These are phyloP conservation scores for Penicillium coffeae DNA, from an alignment of 495 filamentous ascomycete genomes.

Conservation along the genomic window DNA sequence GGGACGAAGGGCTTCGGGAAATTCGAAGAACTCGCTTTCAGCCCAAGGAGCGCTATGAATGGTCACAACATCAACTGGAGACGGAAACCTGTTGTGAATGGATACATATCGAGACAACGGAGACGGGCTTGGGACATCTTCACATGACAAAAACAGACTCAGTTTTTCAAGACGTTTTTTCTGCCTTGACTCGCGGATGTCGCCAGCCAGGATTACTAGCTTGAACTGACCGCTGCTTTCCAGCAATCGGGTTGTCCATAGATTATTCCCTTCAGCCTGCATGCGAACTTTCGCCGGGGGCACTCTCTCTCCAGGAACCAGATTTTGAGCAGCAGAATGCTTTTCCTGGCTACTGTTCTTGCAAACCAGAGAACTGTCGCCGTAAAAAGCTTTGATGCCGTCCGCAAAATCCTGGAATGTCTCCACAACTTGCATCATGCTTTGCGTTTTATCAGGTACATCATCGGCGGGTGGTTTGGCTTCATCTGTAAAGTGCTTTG, in stretches of 20 bases:
- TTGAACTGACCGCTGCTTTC: slow-evolving; percentile 54
- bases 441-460: slow-evolving; percentile 10
- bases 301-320: slow-evolving; percentile 49
- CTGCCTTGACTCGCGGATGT: slow-evolving; percentile 44
- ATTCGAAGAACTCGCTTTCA: slow-evolving; percentile 52
- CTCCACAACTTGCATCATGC: slow-evolving; percentile 27
- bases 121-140: background rate
- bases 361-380: slow-evolving; percentile 25
- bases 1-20: slow-evolving; percentile 54
- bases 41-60: slow-evolving; percentile 51
- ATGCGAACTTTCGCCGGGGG: slow-evolving; percentile 50
- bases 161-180: slow-evolving; percentile 42
- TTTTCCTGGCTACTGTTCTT: slow-evolving; percentile 17
- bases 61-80: slow-evolving; percentile 52
- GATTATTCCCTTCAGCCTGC: slow-evolving; percentile 49
- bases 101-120: slow-evolving; percentile 38
- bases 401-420: slow-evolving; percentile 32
- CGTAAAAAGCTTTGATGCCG: slow-evolving; percentile 35
- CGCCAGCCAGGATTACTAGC: slow-evolving; percentile 60
- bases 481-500: slow-evolving; percentile 17
- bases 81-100: slow-evolving; percentile 27
- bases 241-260: slow-evolving; percentile 43
- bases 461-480: background rate
- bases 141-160: slow-evolving; percentile 33
- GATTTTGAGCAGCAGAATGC: slow-evolving; percentile 23